Evolutionary conservation across 495 filamentous ascomycete species (phyloP), one percentile per base, ranked within the genome.

Genomic region (Podospora didyma): DNA sequence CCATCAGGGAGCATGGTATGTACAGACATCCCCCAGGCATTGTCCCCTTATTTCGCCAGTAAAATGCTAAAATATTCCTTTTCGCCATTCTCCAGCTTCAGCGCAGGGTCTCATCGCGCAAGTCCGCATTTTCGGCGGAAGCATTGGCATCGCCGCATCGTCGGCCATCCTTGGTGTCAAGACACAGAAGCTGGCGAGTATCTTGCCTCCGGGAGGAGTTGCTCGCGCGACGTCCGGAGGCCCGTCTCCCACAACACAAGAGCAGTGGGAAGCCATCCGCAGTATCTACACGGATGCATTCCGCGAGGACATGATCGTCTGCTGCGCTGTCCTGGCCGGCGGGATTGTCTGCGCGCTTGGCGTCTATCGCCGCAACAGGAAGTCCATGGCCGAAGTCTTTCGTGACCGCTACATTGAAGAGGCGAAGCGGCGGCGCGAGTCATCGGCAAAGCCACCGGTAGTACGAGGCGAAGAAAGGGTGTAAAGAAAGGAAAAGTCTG

Each of bases 21-120:
- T 61, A 56, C 12, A 7, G 23, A 0, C 31, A 11, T 19, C 7
- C 26, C 26, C 26, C 26, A 3, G 4, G 4, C 26, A 31, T 31
- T 31, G 46, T 53, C 21, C 37, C 7, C 41, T 48, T 51, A 37
- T 9, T 41, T n/a, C 26, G 7, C 44, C 47, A 21, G 39, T 42
- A 16, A 14, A n/a, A 44, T 26, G 2, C 12, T 19, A 5, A 22
- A n/a, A 5, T 12, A 42, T 16, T 16, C 9, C 16, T 9, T 26
- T 49, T 10, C 5, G 16, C 0, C n/a, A 20, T 19, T 1, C 34
- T 20, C 6, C 28, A 79, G 77, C 78, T 19, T 62, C 77, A 6
- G 79, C 77, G 0, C 79, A 82, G 58, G 80, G 77, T 7, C 71
- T 82, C 28, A 54, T 81, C 28, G 73, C 79, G 0, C 77, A 82